Evolutionary conservation across 768 basidiomycete species (phyloP), one percentile per base, ranked within the genome.

Genomic region (Termitomyces sp.): DNA sequence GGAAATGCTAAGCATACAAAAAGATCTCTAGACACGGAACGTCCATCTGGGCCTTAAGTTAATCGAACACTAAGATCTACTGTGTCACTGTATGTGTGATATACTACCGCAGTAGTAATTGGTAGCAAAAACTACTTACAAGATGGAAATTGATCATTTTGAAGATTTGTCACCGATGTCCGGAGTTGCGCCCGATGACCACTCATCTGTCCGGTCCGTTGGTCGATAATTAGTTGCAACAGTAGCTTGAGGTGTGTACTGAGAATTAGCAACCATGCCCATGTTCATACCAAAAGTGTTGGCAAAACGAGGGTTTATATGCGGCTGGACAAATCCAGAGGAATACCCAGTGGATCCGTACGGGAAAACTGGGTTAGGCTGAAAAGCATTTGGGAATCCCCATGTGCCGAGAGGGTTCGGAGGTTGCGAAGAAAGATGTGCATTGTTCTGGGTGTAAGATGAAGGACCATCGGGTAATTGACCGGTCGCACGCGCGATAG

Each of bases 231-330:
- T 10, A 51, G 30, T n/a, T 52, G 57, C 20, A 54, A 46, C 14
- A 44, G 36, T 52, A 20, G 33, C 52, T 60, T 65, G 47, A 44
- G 54, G 54, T 53, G 57, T 50, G 45, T 60, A 60, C 36, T 62
- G 65, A 44, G 49, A 49, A 44, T 60, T 63, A 14, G 56, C 52
- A 38, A 59, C 49, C 52, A 66, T 66, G 56, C 65, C 70, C 59
- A 79, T 59, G 50, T 76, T 73, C 56, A 85, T 68, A 26, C 84
- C 87, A 60, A 90, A 87, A 30, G 73, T 72, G 33, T 82, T 79
- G 14, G 88, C 87, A 69, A 92, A 92, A 11, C 85, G 79, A 9
- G 90, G 90, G 63, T 92, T 92, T 58, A 92, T 92, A 65, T 92
- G 90, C 6, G 90, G 90, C 62, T 90, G 88, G n/a, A 90, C 75